phyloP scores from a whole-genome alignment of 2,329 filamentous ascomycete species.

The Penicillium concentricum region DNA sequence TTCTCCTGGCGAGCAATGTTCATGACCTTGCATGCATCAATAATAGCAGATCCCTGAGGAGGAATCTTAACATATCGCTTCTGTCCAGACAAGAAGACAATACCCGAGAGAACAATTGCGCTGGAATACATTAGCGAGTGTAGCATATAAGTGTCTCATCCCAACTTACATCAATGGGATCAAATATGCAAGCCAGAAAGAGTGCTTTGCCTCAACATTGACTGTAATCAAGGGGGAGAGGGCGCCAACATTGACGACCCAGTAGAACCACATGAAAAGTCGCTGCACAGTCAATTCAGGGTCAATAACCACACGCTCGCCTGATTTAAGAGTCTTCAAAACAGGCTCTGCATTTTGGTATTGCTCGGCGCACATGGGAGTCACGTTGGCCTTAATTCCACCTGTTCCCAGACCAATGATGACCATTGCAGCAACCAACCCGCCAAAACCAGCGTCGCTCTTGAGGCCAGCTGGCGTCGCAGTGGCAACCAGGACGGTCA shows the following conservation, averaged over 20 bases:
- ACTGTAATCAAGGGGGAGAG: conserved; percentile 50
- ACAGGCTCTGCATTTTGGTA: conserved; percentile 34
- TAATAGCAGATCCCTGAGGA: conserved; percentile 57
- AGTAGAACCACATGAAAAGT: conserved; percentile 66
- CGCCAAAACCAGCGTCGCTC: conserved; percentile 44
- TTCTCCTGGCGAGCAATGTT: conserved; percentile 21
- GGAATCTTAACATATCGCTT: conserved; percentile 31
- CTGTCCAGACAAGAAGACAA: conserved; percentile 44
- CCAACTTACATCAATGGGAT: conserved; percentile 51
- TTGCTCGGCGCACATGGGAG: conserved; percentile 57
- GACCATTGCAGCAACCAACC: conserved; percentile 52
- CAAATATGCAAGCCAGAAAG: conserved; percentile 61
- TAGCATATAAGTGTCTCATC: background rate
- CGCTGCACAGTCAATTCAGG: conserved; percentile 58
- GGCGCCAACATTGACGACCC: conserved; percentile 65
- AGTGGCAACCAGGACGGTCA: conserved; percentile 49
- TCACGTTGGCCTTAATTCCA: conserved; percentile 61
- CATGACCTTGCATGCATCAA: conserved; percentile 44
- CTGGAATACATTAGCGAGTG: background rate
- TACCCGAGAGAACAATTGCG: conserved; percentile 49
- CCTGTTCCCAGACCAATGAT: conserved; percentile 61
- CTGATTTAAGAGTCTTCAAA: conserved; percentile 34
- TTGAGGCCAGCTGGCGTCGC: conserved; percentile 47
- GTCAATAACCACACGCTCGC: conserved; percentile 57
- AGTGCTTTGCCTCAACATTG: conserved; percentile 60